Evolutionary conservation across 345 rosid genomes (phyloP).

Genomic region (Crucihimalaya himalaica): DNA sequence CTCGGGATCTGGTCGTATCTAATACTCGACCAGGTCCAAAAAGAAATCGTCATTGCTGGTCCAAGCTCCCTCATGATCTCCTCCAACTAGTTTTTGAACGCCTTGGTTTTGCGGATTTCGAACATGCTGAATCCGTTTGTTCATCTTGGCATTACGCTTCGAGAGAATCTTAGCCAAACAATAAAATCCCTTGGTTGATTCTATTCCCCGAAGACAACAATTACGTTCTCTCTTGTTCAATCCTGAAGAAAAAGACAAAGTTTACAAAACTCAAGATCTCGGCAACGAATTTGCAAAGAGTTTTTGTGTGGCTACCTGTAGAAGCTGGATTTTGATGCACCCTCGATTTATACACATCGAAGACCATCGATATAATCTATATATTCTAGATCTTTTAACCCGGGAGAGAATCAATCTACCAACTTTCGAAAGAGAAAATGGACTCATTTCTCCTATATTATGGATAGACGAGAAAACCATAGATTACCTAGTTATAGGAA

Average conservation of each 20-base stretch:
- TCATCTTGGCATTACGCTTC: background rate
- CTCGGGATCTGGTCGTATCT: no score
- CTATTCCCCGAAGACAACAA: background rate
- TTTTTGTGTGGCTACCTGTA: background rate
- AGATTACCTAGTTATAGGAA: background rate
- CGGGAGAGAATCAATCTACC: constrained; percentile 17
- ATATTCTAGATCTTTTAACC: background rate
- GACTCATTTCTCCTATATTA: background rate
- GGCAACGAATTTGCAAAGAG: background rate
- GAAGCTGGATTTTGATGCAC: constrained; percentile 13
- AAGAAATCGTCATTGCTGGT: no score
- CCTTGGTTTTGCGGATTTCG: no score
- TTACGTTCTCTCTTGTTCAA: constrained; percentile 5
- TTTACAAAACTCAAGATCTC: background rate
- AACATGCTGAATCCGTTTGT: background rate
- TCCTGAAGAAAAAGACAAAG: constrained; percentile 10
- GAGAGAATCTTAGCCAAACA: background rate
- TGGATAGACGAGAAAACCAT: background rate
- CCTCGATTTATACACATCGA: background rate
- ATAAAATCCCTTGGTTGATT: constrained; percentile 17
- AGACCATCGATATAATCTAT: background rate
- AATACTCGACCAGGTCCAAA: no score
- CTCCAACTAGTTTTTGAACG: no score
- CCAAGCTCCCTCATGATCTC: no score
- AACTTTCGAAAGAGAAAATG: background rate